These are phyloP conservation scores for Tylopilus felleus DNA, from an alignment of 768 basidiomycete genomes.

Conservation along the genomic window DNA sequence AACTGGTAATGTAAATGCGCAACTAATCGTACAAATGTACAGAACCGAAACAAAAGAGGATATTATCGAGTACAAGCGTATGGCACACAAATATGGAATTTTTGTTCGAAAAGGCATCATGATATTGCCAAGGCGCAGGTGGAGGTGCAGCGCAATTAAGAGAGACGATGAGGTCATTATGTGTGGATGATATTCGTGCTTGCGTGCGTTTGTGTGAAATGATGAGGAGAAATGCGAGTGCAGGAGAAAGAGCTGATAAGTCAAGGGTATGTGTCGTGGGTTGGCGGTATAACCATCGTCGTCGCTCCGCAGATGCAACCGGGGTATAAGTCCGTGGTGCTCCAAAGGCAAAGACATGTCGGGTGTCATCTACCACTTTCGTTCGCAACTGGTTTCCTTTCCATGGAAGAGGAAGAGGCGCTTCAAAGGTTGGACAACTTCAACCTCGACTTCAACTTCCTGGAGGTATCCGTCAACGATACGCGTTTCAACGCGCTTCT, in stretches of 20 bases:
- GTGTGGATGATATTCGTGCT: slow-evolving; percentile 27
- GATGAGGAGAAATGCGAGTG: slow-evolving; percentile 21
- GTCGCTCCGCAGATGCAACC: slow-evolving; percentile 23
- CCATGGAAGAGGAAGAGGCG: slow-evolving; percentile 68
- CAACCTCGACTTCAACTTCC: slow-evolving; percentile 52
- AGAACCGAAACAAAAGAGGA: slow-evolving; percentile 20
- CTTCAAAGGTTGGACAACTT: slow-evolving; percentile 54
- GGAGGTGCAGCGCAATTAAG: slow-evolving; percentile 32
- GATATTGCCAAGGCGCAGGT: slow-evolving; percentile 9
- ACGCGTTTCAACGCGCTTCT: slow-evolving; percentile 46
- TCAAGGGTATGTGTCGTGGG: slow-evolving; percentile 36
- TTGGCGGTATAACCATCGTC: slow-evolving; percentile 32
- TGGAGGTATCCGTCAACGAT: slow-evolving; percentile 49
- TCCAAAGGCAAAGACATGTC: slow-evolving; percentile 10
- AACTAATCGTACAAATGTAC: slow-evolving; percentile 34
- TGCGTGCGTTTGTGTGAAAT: slow-evolving; percentile 24
- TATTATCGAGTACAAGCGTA: slow-evolving; percentile 34
- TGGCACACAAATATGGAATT: slow-evolving; percentile 29
- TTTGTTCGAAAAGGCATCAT: slow-evolving; percentile 22
- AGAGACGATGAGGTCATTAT: slow-evolving; percentile 29
- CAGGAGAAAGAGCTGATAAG: slow-evolving; percentile 24
- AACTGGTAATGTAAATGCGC: slow-evolving; percentile 35
- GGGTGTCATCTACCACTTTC: slow-evolving; percentile 26
- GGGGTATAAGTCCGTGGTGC: slow-evolving; percentile 28
- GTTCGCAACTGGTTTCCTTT: slow-evolving; percentile 33